Base-by-base conservation (phyloP, 2,329 filamentous ascomycete species). In the Curvularia eragrostidis region DNA sequence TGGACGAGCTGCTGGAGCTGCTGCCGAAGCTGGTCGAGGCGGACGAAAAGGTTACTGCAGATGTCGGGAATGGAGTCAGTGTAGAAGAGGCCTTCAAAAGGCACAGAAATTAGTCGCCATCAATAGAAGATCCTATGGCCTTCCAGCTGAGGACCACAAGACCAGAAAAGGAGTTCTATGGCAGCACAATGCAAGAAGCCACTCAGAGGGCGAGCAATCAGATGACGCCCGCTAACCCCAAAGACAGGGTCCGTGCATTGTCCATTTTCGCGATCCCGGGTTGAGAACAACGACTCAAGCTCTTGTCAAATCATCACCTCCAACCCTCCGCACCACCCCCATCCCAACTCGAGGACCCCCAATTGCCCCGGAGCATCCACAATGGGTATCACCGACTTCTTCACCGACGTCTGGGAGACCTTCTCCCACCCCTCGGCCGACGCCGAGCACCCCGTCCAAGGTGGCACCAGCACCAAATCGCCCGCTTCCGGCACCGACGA, bases 21-120 rank as follows among this genome's bases (percentile, higher is more conserved):
- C 48, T 75, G 42, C 87, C 87, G 10, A 68, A 63, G 62, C 61
- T 81, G 38, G 76, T 78, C 48, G 68, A 67, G 23, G 78, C 76
- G 2, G 80, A 82, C 61, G 79, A 80, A 59, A 77, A 67, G 58
- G 78, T 80, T 21, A 66, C 79, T 72, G 80, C 82, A 46, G 89
- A 89, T 64, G 87, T 92, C n/a, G 73, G 81, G 47, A 77, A 79
- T 36, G 89, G 89, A 8, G 80, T 83, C 67, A 84, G 81, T 19
- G 86, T 91, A 18, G 81, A 84, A 53, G 88, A 90, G 60, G 87
- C 89, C 2, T 91, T 93, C 68, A 82, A 83, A 72, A 83, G 79
- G 54, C 84, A 88, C 63, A 70, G 76, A 30, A 62, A 46, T 51
- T 65, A 70, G 62, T 30, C 32, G 26, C 26, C 7, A 23, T 23